Evolutionary conservation across 1,139 yeast genomes (phyloP).

Genomic region (Hanseniaspora sp.): DNA sequence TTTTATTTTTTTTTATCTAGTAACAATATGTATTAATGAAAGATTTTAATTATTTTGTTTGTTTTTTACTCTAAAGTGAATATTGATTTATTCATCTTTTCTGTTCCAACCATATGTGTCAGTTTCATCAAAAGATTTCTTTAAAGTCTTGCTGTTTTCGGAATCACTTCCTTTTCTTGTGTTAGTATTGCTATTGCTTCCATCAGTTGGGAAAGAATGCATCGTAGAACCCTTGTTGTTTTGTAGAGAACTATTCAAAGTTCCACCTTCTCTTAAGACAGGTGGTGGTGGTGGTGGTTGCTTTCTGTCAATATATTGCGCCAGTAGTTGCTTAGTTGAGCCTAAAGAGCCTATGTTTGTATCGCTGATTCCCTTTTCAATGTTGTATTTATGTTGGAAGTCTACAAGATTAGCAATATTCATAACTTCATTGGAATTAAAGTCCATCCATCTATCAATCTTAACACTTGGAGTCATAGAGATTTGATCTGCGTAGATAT

Average conservation of each 20-base stretch:
- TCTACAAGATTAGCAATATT: constrained; percentile 13
- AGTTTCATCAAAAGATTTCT: constrained; percentile 12
- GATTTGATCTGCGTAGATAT: constrained; percentile 20
- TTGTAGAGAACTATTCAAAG: constrained; percentile 11
- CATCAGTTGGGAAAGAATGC: neutral
- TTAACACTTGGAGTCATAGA: constrained; percentile 25
- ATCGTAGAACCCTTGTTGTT: constrained; percentile 10
- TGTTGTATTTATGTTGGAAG: constrained; percentile 1
- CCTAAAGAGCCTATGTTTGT: neutral
- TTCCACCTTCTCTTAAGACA: neutral
- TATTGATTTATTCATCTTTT: constrained; percentile 7
- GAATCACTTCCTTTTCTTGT: neutral
- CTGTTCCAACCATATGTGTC: constrained; percentile 16
- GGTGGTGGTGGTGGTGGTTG: constrained; percentile 15
- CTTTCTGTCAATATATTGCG: constrained; percentile 13
- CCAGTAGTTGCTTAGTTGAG: constrained; percentile 7
- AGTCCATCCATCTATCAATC: constrained; percentile 27
- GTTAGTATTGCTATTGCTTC: neutral
- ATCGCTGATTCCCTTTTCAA: neutral
- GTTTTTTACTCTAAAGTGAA: too few species aligned
- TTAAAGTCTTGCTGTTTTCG: neutral
- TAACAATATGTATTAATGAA: too few species aligned
- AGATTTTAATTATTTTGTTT: too few species aligned
- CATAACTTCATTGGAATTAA: constrained; percentile 18
- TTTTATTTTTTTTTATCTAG: too few species aligned